Base-by-base conservation (phyloP, 1,284 basidiomycete genomes). In the Rhodofomes roseus region DNA sequence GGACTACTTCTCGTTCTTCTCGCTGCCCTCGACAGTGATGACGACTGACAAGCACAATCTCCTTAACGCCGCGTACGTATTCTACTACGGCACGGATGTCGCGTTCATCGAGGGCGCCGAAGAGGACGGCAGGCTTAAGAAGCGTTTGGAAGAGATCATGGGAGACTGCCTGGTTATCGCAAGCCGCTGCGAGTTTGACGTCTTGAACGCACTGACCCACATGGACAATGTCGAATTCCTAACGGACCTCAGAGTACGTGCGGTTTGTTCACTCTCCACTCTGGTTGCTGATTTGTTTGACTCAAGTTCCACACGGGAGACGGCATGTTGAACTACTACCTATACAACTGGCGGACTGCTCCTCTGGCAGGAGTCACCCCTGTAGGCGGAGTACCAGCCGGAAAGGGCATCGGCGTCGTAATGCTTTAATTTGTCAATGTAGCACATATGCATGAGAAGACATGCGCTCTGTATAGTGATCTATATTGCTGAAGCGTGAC, bases 1-100 rank as follows among this genome's bases (percentile, higher is more conserved):
- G 2, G 97, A 99, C 76, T 90, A 96, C 70, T 90, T 98, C 74
- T 96, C 96, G 7, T 98, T 98, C 79, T 99, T 98, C 76, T 93
- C 92, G 8, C 85, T 99, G 22, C 96, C 97, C 0, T 98, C 96
- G 5, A 92, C 92, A 2, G 86, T 96, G 59, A 90, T 96, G 66
- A 81, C 84, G 56, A 84, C 82, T 63, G 63, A 79, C 56, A 83
- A 86, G 65, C 75, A 90, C 71, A 79, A 82, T 34, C 71, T 84
- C 22, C 81, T 97, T 43, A 87, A 96, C 65, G 95, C 92, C 0
- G 95, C 93, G 7, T 97, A 97, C 73, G 79, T 97, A n/a, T 97
- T 87, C 74, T 97, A 96, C 76, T 96, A 96, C 67, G 93, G 86
- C 22, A 87, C 87, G 7, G 85, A 86, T 57, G 77, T 77, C 8